Percentiles rank a stretch among this genome's conserved stretches.
Conservation (phyloP, 2,329 filamentous ascomycete species). For the Aspergillus versicolor region DNA sequence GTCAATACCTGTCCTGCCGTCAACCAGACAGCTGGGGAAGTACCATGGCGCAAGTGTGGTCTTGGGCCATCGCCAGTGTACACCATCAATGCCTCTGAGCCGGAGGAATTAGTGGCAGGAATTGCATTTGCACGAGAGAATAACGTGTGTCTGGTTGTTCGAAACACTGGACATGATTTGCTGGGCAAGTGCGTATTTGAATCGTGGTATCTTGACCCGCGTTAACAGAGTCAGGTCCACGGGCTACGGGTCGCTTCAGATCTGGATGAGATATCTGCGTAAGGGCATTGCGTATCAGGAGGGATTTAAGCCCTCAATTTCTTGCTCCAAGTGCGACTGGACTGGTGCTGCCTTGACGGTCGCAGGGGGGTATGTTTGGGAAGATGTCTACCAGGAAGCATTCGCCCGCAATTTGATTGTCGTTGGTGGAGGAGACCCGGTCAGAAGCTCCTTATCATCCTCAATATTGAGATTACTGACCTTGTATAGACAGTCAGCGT, state of each 20-base stretch:
- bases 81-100: slow-evolving; percentile 20
- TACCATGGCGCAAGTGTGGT: slow-evolving; percentile 19
- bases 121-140: slow-evolving; percentile 7
- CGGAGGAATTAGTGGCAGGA: slow-evolving; percentile 4
- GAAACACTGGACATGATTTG: slow-evolving; percentile 11
- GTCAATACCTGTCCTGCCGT: slow-evolving; percentile 28
- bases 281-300: slow-evolving; percentile 7
- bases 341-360: slow-evolving; percentile 8
- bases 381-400: slow-evolving; percentile 10
- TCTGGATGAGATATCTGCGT: slow-evolving; percentile 9
- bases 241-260: slow-evolving; percentile 12
- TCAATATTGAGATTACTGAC: background rate
- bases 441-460: background rate
- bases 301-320: background rate
- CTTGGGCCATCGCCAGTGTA: slow-evolving; percentile 29
- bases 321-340: slow-evolving; percentile 1
- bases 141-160: slow-evolving; percentile 7
- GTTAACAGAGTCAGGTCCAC: background rate
- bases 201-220: no score
- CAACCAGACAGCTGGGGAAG: slow-evolving; percentile 21
- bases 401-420: slow-evolving; percentile 8
- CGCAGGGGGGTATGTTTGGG: slow-evolving; percentile 12
- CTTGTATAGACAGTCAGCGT: slow-evolving; percentile 7
- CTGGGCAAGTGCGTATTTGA: slow-evolving; percentile 5
- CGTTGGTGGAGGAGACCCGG: slow-evolving; percentile 10